These are phyloP conservation scores for Kluyveromyces sp. DNA, from an alignment of 1,139 yeast species.

Conservation along the genomic window DNA sequence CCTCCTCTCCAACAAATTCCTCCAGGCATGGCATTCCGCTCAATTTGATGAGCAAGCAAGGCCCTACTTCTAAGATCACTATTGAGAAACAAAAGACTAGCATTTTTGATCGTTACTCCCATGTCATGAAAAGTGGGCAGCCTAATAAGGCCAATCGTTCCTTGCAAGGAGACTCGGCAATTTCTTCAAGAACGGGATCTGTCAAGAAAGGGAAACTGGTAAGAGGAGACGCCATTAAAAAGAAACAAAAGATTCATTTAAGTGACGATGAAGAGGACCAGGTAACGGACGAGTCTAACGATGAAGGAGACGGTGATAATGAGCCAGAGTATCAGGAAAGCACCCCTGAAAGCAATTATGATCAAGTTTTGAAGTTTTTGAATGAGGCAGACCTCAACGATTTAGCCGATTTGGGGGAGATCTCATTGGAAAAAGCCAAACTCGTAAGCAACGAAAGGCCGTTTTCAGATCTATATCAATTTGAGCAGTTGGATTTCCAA, in stretches of 20 bases:
- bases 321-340: conserved; percentile 36
- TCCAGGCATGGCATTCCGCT: conserved; percentile 6
- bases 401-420: conserved; percentile 70
- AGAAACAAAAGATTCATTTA: conserved; percentile 11
- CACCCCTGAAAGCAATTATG: conserved; percentile 43
- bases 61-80: conserved; percentile 50
- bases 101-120: conserved; percentile 36
- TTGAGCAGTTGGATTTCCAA: conserved; percentile 38
- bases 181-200: conserved; percentile 13
- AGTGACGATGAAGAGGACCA: conserved; percentile 27
- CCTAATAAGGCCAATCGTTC: conserved; percentile 1
- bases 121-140: conserved; percentile 20
- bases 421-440: conserved; percentile 62
- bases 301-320: conserved; percentile 42
- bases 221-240: conserved; percentile 23
- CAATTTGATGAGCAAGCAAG: conserved; percentile 8
- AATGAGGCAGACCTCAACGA: conserved; percentile 73
- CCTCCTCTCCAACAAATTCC: neutral
- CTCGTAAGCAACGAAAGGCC: conserved; percentile 62
- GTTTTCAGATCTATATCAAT: conserved; percentile 52
- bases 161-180: conserved; percentile 8
- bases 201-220: conserved; percentile 27
- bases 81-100: conserved; percentile 47
- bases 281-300: conserved; percentile 33
- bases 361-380: conserved; percentile 68